Evolutionary conservation across 2,329 filamentous ascomycete genomes (phyloP).

Genomic region (Aureobasidium sp.): DNA sequence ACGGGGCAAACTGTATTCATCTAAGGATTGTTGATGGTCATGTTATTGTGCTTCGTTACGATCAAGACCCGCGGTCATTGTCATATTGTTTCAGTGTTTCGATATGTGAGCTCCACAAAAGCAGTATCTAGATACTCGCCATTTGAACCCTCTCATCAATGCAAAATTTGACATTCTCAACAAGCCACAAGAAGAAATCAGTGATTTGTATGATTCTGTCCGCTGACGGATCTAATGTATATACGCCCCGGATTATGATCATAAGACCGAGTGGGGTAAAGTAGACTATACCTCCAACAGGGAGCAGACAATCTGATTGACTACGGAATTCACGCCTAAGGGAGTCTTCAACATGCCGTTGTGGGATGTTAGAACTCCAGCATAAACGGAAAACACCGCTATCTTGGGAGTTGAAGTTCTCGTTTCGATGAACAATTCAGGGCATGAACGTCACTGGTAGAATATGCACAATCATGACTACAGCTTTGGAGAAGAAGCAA

Average conservation of each 20-base stretch:
- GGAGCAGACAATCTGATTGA: neutral
- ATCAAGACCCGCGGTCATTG: neutral
- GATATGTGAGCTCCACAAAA: neutral
- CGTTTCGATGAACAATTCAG: neutral
- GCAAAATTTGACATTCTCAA: neutral
- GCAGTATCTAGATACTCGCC: neutral
- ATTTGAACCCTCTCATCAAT: neutral
- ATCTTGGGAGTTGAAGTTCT: neutral
- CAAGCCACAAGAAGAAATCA: neutral
- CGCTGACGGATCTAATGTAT: neutral
- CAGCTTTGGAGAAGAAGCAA: neutral
- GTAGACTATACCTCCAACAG: neutral
- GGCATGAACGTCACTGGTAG: neutral
- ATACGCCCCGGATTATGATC: neutral
- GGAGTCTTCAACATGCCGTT: neutral
- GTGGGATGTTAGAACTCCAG: neutral
- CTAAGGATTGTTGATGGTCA: neutral
- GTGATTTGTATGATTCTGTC: neutral
- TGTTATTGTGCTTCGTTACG: neutral
- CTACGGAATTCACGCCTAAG: neutral
- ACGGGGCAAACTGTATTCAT: neutral
- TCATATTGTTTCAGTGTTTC: neutral
- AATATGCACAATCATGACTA: neutral
- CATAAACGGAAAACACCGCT: neutral
- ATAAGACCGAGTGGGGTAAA: neutral